A percentile compares a stretch with the other conserved stretches of the same genome.
Evolutionary conservation across 1,284 basidiomycete species (phyloP).

Genomic region (Naganishia sp.): DNA sequence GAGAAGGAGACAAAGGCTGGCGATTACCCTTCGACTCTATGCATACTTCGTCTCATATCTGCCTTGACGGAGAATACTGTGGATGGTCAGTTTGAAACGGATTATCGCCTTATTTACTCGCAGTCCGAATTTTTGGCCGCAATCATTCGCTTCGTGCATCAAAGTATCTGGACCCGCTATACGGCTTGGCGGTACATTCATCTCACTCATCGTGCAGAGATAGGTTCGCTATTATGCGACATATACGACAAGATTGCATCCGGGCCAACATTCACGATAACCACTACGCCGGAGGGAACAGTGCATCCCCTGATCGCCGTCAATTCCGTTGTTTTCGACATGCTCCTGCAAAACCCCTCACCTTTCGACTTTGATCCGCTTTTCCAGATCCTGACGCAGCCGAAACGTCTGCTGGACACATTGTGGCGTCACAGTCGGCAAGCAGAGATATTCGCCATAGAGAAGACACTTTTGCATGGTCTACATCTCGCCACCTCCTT

Average conservation of each 20-base stretch:
- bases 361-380: constrained; percentile 30
- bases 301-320: constrained; percentile 16
- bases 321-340: constrained; percentile 17
- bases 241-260: constrained; percentile 26
- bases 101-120: constrained; percentile 16
- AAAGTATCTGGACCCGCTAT: constrained; percentile 32
- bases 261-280: constrained; percentile 24
- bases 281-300: constrained; percentile 4
- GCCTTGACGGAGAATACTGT: constrained; percentile 26
- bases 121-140: constrained; percentile 23
- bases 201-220: constrained; percentile 27
- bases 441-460: constrained; percentile 19
- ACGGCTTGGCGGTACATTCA: constrained; percentile 30
- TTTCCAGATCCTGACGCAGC: constrained; percentile 14
- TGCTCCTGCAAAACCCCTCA: constrained; percentile 26
- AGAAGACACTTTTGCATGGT: constrained; percentile 20
- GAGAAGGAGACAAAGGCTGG: constrained; percentile 30
- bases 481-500: constrained; percentile 13
- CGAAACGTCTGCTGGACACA: constrained; percentile 20
- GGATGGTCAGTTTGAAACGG: constrained; percentile 20
- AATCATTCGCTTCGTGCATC: constrained; percentile 26
- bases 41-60: constrained; percentile 25
- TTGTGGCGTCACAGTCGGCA: constrained; percentile 15
- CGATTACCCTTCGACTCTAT: constrained; percentile 25
- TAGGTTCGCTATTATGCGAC: constrained; percentile 19